Evolutionary conservation across 495 filamentous ascomycete genomes (phyloP), one percentile per base, ranked within the genome.

Genomic region (Penicillium arizonense): DNA sequence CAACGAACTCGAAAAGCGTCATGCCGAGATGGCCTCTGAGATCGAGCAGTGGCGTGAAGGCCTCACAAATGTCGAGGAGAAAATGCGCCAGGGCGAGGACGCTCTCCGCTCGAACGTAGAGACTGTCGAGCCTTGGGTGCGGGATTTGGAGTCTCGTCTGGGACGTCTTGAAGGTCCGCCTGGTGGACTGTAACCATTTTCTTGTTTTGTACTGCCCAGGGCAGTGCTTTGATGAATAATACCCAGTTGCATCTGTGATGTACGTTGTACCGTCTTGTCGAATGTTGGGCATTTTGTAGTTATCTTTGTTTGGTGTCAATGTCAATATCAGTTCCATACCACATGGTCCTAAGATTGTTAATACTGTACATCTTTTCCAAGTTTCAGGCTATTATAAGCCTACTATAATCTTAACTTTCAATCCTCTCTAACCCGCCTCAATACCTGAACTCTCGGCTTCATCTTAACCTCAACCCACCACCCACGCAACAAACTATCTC

Each of bases 11-110:
- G 91, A 96, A 70, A 80, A 78, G 59, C 78, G 83, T 39, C 94
- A 97, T 63, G 83, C 81, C 12, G 89, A 93, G 50, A 93, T 94
- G 87, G 83, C 78, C 10, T 72, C 73, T 11, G 94, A 97, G 64
- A 86, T 98, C 35, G 82, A 83, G 68, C 83, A 85, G 62, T 98
- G 95, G 95, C 82, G 82, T 43, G 87, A 90, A 56, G 89, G 88
- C 0, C 67, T 98, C 20, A 81, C 84, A 50, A 89, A 83, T 59
- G 83, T 96, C 14, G 92, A 97, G 71, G 72, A 71, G 42, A 82
- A 85, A 40, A 82, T 97, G 63, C 72, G 71, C 28, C 77, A 86
- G 42, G 85, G 85, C 11, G 85, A 89, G 63, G 75, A 77, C 20
- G 77, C 82, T n/a, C 82, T 93, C 69, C 79, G 78, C 55, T 78